Conservation (phyloP, 2,329 filamentous ascomycete genomes). For the Stemphylium beticola region DNA sequence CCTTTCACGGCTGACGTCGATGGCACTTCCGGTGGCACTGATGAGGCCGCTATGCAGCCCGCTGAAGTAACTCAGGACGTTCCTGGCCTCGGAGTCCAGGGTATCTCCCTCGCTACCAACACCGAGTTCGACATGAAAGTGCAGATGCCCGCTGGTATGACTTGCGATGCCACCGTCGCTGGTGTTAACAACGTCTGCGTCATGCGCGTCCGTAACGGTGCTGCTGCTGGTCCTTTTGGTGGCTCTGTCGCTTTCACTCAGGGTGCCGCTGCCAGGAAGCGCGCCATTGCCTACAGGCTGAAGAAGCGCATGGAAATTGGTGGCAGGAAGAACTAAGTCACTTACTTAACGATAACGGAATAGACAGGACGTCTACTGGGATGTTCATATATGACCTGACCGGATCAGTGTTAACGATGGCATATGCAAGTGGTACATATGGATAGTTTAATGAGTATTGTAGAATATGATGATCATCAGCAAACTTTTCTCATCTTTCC, state of each 20-base stretch:
- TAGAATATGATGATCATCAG: constrained; percentile 3
- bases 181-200: constrained; percentile 69
- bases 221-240: constrained; percentile 70
- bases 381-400: constrained; percentile 14
- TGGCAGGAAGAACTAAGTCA: constrained; percentile 27
- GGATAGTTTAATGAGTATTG: constrained; percentile 2
- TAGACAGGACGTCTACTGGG: not conserved
- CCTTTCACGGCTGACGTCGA: constrained; percentile 68
- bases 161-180: constrained; percentile 66
- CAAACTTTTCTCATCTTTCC: not conserved
- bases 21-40: constrained; percentile 67
- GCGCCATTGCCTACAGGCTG: constrained; percentile 63
- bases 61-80: constrained; percentile 67
- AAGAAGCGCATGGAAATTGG: constrained; percentile 48
- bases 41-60: constrained; percentile 64
- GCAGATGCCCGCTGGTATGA: constrained; percentile 72
- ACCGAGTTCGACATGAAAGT: constrained; percentile 70
- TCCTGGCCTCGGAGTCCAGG: constrained; percentile 63
- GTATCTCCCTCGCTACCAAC: constrained; percentile 63
- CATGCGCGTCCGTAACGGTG: constrained; percentile 67
- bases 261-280: constrained; percentile 63
- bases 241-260: constrained; percentile 71
- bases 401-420: constrained; percentile 18
- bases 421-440: constrained; percentile 2
- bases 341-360: not conserved